Conservation (phyloP, 495 filamentous ascomycete species). For the Bryoglossum gracile region DNA sequence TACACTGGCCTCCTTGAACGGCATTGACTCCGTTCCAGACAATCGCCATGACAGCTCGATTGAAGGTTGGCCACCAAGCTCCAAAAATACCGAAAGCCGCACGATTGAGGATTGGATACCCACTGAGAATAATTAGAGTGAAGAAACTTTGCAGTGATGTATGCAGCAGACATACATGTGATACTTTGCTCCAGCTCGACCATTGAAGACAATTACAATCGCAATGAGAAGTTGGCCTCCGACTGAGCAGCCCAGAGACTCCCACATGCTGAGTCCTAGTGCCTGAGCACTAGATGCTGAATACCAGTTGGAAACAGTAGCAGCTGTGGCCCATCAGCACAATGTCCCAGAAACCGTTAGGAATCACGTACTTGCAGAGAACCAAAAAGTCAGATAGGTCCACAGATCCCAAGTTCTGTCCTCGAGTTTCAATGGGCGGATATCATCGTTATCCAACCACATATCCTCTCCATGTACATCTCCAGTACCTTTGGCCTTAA, state of each 20-base stretch:
- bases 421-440: constrained; percentile 29
- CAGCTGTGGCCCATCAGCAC: constrained; percentile 15
- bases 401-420: constrained; percentile 33
- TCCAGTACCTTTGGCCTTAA: constrained; percentile 18
- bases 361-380: constrained; percentile 26
- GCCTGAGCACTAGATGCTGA: constrained; percentile 32
- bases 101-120: constrained; percentile 32
- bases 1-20: constrained; percentile 33
- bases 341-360: not conserved
- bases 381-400: constrained; percentile 36
- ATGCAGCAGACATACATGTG: constrained; percentile 21
- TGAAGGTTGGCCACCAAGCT: constrained; percentile 35
- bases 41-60: constrained; percentile 33
- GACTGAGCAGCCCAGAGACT: constrained; percentile 28
- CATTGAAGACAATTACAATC: constrained; percentile 32
- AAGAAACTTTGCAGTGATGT: not conserved
- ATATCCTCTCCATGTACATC: constrained; percentile 20
- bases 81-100: constrained; percentile 32
- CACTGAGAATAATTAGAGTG: constrained; percentile 8
- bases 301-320: constrained; percentile 34
- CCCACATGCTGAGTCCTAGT: constrained; percentile 34
- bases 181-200: constrained; percentile 34
- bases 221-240: constrained; percentile 32
- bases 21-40: constrained; percentile 36
- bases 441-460: constrained; percentile 34